phyloP scores from a whole-genome alignment of 192 early-diverging fungal genomes.

The Entrophospora sp. region DNA sequence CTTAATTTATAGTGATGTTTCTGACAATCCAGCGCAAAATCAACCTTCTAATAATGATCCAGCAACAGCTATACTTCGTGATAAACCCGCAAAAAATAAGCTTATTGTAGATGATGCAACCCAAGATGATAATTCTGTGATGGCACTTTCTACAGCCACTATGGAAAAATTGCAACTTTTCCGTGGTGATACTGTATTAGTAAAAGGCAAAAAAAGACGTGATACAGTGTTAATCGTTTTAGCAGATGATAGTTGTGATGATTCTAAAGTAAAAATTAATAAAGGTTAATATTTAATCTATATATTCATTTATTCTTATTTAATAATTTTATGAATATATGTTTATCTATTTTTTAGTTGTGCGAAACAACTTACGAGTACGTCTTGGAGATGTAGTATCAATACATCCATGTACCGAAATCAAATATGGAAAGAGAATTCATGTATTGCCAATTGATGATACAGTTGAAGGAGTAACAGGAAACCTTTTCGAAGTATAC shows the following conservation, averaged over 20 bases:
- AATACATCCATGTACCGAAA: constrained; percentile 91
- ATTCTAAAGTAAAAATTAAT: constrained; percentile 90
- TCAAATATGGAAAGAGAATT: constrained; percentile 95
- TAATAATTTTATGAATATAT: neutral
- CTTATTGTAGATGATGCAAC: constrained; percentile 95
- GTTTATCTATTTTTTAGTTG: constrained; percentile 47
- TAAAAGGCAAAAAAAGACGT: constrained; percentile 97
- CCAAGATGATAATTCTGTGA: constrained; percentile 97
- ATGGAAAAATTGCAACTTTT: constrained; percentile 91
- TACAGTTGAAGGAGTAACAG: constrained; percentile 94
- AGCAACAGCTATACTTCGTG: constrained; percentile 90
- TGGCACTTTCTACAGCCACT: constrained; percentile 78
- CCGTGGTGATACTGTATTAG: constrained; percentile 88
- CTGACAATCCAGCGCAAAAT: constrained; percentile 46
- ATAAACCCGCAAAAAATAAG: constrained; percentile 96
- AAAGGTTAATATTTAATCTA: constrained; percentile 41
- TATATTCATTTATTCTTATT: neutral
- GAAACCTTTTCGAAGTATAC: constrained; percentile 96
- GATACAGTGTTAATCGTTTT: constrained; percentile 95
- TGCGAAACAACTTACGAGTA: constrained; percentile 88
- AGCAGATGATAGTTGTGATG: constrained; percentile 84
- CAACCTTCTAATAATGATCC: constrained; percentile 64
- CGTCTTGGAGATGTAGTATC: constrained; percentile 94
- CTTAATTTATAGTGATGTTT: too few relatives aligned
- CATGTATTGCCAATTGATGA: constrained; percentile 97